Evolutionary conservation across 2,329 filamentous ascomycete species (phyloP).

Genomic region (Fusarium robinianum): DNA sequence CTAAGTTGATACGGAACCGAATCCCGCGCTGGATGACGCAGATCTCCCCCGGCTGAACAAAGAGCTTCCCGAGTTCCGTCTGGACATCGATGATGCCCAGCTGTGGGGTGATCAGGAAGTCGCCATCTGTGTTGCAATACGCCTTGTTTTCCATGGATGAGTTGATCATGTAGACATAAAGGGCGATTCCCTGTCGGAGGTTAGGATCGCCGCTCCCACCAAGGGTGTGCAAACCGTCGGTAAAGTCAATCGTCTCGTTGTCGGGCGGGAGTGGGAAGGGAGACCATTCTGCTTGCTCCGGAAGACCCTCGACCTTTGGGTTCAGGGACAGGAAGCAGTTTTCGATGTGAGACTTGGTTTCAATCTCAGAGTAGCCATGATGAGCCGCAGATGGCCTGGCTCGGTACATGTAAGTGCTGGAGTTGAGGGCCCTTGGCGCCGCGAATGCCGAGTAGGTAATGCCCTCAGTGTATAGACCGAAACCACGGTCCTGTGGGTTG

Average conservation of each 20-base stretch:
- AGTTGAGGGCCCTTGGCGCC: slow-evolving; percentile 7
- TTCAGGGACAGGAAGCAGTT: slow-evolving; percentile 20
- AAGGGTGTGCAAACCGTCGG: slow-evolving; percentile 13
- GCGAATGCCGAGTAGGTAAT: slow-evolving; percentile 25
- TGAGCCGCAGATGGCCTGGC: slow-evolving; percentile 16
- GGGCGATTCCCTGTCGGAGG: slow-evolving; percentile 7
- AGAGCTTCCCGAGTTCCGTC: slow-evolving; percentile 8
- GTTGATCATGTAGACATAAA: slow-evolving; percentile 17
- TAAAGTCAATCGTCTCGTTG: slow-evolving; percentile 8
- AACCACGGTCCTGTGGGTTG: slow-evolving; percentile 15
- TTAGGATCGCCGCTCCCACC: slow-evolving; percentile 15
- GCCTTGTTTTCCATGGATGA: slow-evolving; percentile 7
- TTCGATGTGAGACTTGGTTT: slow-evolving; percentile 17
- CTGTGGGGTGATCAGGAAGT: slow-evolving; percentile 17
- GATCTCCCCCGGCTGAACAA: slow-evolving; percentile 12
- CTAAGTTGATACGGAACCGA: neutral
- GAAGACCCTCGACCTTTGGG: slow-evolving; percentile 3
- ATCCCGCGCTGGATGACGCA: slow-evolving; percentile 10
- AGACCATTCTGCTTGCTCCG: slow-evolving; percentile 16
- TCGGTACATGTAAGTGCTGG: slow-evolving; percentile 18
- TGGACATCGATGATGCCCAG: slow-evolving; percentile 12
- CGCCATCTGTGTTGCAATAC: slow-evolving; percentile 16
- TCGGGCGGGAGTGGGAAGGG: slow-evolving; percentile 10
- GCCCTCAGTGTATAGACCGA: slow-evolving; percentile 21
- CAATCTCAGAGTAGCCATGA: neutral